Conservation (phyloP, 2,329 filamentous ascomycete species). For the Sporothrix variecibatus region DNA sequence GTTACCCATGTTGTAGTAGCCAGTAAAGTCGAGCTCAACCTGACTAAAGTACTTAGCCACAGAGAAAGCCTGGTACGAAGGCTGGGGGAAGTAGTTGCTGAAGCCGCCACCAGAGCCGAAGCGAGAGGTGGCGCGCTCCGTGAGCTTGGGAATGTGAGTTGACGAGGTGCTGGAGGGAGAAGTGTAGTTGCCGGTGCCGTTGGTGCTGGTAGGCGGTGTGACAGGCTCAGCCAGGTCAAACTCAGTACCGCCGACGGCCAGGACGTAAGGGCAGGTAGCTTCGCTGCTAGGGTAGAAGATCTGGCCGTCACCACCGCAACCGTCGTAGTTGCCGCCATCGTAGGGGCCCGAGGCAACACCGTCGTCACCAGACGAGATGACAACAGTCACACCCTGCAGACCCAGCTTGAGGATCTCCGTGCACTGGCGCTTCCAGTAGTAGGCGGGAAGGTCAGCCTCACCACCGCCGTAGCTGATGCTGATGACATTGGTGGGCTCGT, state of each 20-base stretch:
- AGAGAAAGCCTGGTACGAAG: conserved; percentile 45
- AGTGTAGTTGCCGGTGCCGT: conserved; percentile 17
- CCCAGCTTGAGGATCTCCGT: conserved; percentile 56
- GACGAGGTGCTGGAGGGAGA: conserved; percentile 5
- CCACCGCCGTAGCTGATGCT: conserved; percentile 58
- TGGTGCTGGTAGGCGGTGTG: not conserved
- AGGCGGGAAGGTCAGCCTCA: conserved; percentile 54
- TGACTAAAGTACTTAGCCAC: conserved; percentile 45
- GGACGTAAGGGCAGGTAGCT: conserved; percentile 50
- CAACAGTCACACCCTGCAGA: conserved; percentile 50
- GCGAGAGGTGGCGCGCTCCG: conserved; percentile 31
- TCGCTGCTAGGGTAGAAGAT: conserved; percentile 33
- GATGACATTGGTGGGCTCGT: conserved; percentile 57
- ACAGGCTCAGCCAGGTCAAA: conserved; percentile 34
- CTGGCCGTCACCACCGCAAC: conserved; percentile 31
- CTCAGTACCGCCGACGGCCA: conserved; percentile 54
- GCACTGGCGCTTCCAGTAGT: conserved; percentile 56
- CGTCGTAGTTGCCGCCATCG: conserved; percentile 35
- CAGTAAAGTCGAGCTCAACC: conserved; percentile 29
- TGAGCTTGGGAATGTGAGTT: conserved; percentile 17
- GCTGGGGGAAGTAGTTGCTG: conserved; percentile 48
- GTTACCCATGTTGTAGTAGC: conserved; percentile 32
- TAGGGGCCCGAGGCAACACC: conserved; percentile 45
- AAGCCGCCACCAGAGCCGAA: conserved; percentile 48
- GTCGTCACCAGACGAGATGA: conserved; percentile 52